A percentile compares a stretch with the other conserved stretches of the same genome.
Evolutionary conservation across 441 rosid genomes (phyloP).

Genomic region (Populus hybrid): DNA sequence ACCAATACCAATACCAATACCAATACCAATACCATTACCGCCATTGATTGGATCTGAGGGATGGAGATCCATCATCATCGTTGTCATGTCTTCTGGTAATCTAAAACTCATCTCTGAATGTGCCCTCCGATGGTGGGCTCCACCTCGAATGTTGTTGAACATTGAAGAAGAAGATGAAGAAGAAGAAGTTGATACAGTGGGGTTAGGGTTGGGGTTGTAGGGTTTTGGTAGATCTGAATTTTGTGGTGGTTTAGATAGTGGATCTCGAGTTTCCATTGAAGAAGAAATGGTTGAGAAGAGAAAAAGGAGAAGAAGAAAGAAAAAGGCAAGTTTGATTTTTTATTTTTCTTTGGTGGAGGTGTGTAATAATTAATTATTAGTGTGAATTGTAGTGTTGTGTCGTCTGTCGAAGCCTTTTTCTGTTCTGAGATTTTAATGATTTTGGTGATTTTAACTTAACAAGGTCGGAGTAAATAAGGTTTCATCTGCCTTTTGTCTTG

Average conservation of each 20-base stretch:
- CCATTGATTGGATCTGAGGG: slow-evolving; percentile 32
- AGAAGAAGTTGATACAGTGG: neutral
- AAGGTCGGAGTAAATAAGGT: too few species aligned
- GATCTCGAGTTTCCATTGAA: slow-evolving; percentile 29
- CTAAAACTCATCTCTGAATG: slow-evolving; percentile 52
- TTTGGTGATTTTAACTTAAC: too few species aligned
- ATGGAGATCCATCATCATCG: slow-evolving; percentile 46
- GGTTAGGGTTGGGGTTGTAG: neutral
- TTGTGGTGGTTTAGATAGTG: slow-evolving; percentile 4
- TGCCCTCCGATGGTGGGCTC: slow-evolving; percentile 55
- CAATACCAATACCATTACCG: neutral
- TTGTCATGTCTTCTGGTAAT: slow-evolving; percentile 36
- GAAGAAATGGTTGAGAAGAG: neutral
- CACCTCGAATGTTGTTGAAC: slow-evolving; percentile 1
- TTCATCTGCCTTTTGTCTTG: too few species aligned
- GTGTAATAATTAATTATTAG: neutral
- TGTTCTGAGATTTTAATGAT: too few species aligned
- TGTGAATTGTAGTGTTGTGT: neutral
- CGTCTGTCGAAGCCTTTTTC: neutral
- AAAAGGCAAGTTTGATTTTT: neutral
- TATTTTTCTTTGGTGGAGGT: neutral
- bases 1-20: neutral
- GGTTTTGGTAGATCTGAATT: neutral
- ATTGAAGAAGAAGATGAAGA: neutral
- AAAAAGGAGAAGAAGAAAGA: neutral